Evolutionary conservation across 192 early-diverging fungal species (phyloP), one percentile per base, ranked within the genome.

Genomic region (Geosiphon pyriformis): DNA sequence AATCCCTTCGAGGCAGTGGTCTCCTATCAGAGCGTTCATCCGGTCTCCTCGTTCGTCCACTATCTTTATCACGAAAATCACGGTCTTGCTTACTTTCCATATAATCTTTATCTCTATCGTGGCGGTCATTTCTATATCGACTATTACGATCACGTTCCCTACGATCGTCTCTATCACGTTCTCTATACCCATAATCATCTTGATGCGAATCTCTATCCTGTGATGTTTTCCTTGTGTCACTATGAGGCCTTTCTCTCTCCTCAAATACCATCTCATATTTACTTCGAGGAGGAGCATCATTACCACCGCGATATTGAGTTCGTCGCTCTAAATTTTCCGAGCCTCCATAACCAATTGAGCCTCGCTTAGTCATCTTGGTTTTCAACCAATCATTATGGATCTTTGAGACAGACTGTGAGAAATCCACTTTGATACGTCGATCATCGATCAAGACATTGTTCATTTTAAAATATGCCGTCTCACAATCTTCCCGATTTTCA

Each of bases 401-500:
- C 51, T 90, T 90, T 26, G 88, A 87, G 2, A 98, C 96, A 50
- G 87, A 90, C 78, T 98, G 96, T 27, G 96, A 98, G 67, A 98
- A 98, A 74, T 98, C 96, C 15, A 98, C 94, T 70, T 95, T 91
- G 47, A 98, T 95, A 22, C 96, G 74, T 1, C 94, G 86, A 72
- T 98, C 96, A 70, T 98, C 96, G 63, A 98, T 92, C 25, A 96
- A 68, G 1, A 96, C 94, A 64, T 92, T 93, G 55, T 98, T 90
- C 96, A 96, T 96, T 72, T 96, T 95, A 71, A 93, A 92, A 63
- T 95, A 96, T 10, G 94, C 94, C 71, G 90, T 87, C 74, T 96
- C 94, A 69, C 91, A 92, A 25, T 85, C 83, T 37, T 89, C 88
- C 66, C 91, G 88, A 15, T 89, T 83, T 10, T 88, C 90, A 82